A percentile compares a stretch with the other conserved stretches of the same genome.
Conservation (phyloP, 192 early-diverging fungal species). For the Backusella circina region DNA sequence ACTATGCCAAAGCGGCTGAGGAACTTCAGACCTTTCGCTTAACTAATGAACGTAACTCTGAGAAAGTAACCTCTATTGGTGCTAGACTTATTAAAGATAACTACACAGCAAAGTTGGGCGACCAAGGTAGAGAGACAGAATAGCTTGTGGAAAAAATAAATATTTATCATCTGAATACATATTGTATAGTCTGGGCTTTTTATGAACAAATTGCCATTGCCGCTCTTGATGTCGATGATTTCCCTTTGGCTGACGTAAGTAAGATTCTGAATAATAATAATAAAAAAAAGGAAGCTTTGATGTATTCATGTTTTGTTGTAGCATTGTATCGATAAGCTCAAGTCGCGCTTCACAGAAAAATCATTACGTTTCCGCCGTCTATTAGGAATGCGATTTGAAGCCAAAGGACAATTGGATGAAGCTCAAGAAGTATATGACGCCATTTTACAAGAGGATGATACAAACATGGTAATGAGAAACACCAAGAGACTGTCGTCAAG, state of each 20-base stretch:
- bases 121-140: slow-evolving; percentile 18
- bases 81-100: slow-evolving; percentile 22
- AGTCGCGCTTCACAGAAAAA: slow-evolving; percentile 55
- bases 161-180: background rate
- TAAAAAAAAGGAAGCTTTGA: no score
- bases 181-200: slow-evolving; percentile 57
- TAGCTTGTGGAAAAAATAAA: background rate
- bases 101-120: slow-evolving; percentile 15
- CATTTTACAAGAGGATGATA: slow-evolving; percentile 74
- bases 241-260: slow-evolving; percentile 54
- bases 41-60: slow-evolving; percentile 25
- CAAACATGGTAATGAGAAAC: slow-evolving; percentile 59
- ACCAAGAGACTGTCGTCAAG: background rate
- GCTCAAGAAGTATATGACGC: slow-evolving; percentile 70
- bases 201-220: slow-evolving; percentile 83
- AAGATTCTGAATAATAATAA: background rate
- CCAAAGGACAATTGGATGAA: slow-evolving; percentile 62
- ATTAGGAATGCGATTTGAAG: slow-evolving; percentile 77
- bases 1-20: slow-evolving; percentile 14
- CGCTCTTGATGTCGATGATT: slow-evolving; percentile 74
- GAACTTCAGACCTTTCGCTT: slow-evolving; percentile 21
- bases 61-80: slow-evolving; percentile 22
- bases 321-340: slow-evolving; percentile 58
- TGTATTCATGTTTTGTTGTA: slow-evolving; percentile 9
- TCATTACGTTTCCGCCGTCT: slow-evolving; percentile 73